Conservation (phyloP, 2,329 filamentous ascomycete species). For the Davidsoniella virescens region DNA sequence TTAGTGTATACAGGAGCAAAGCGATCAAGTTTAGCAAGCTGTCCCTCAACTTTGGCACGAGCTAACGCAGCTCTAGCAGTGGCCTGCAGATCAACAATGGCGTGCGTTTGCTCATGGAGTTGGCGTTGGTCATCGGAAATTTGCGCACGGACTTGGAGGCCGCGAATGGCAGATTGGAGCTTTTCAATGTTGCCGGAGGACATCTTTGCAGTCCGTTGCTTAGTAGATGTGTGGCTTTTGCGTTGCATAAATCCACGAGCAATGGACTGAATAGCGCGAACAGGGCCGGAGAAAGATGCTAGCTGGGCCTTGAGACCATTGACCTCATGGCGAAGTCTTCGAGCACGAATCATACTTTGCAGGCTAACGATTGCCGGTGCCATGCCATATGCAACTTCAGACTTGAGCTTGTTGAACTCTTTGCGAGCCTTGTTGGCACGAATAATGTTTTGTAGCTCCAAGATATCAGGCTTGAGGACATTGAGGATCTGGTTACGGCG, state of each 20-base stretch:
- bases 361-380: conserved; percentile 52
- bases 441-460: conserved; percentile 55
- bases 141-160: conserved; percentile 39
- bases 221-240: conserved; percentile 37
- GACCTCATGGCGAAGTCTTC: conserved; percentile 44
- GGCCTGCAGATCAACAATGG: conserved; percentile 57
- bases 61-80: conserved; percentile 64
- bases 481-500: conserved; percentile 53
- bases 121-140: conserved; percentile 36
- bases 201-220: conserved; percentile 35
- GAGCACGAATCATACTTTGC: conserved; percentile 64
- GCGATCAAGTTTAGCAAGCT: conserved; percentile 56
- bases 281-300: conserved; percentile 42
- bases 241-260: conserved; percentile 53
- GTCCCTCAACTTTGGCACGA: conserved; percentile 53
- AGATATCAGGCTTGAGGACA: conserved; percentile 51
- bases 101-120: conserved; percentile 50
- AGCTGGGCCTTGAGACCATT: conserved; percentile 41
- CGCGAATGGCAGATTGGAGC: conserved; percentile 44
- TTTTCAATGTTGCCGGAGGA: conserved; percentile 33
- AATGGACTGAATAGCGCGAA: conserved; percentile 48
- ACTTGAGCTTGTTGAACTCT: conserved; percentile 7
- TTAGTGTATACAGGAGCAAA: conserved; percentile 16
- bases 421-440: conserved; percentile 7
- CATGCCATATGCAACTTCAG: conserved; percentile 4